These are phyloP conservation scores for Hypoxylon rubiginosum DNA, from an alignment of 2,329 filamentous ascomycete genomes.

Conservation along the genomic window DNA sequence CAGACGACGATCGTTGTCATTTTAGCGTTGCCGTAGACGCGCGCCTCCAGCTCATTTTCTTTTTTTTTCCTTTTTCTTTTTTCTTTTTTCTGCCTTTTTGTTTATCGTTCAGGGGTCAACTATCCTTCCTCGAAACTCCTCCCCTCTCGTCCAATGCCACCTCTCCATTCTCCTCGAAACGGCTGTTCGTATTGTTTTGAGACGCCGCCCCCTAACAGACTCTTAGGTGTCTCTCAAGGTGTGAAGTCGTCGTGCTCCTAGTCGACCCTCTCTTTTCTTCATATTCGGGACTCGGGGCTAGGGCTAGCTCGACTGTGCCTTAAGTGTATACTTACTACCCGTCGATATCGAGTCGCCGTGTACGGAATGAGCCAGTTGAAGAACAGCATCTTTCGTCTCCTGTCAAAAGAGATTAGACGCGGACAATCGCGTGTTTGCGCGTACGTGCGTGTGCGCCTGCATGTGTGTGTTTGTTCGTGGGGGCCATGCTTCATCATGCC, in stretches of 20 bases:
- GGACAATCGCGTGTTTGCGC: conserved; percentile 10
- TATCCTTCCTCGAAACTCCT: conserved; percentile 10
- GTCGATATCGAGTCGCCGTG: conserved; percentile 5
- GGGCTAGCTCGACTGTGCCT: conserved; percentile 20
- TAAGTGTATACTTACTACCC: not conserved
- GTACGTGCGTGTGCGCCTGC: conserved; percentile 9
- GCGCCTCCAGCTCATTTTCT: conserved; percentile 40
- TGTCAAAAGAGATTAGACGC: conserved; percentile 11
- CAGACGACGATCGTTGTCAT: conserved; percentile 32
- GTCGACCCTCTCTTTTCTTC: conserved; percentile 10
- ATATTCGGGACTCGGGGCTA: conserved; percentile 8
- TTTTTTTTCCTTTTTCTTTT: conserved; percentile 16
- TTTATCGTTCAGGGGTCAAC: conserved; percentile 25
- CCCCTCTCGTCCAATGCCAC: conserved; percentile 34
- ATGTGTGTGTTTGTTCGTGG: conserved; percentile 28
- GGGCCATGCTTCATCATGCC: conserved; percentile 31
- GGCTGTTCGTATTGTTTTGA: conserved; percentile 33
- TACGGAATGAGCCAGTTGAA: conserved; percentile 11
- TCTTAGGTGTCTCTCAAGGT: conserved; percentile 1
- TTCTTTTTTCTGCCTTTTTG: conserved; percentile 8
- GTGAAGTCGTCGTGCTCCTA: conserved; percentile 1
- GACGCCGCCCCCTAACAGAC: conserved; percentile 19
- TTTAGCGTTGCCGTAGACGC: conserved; percentile 44
- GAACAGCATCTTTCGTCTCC: conserved; percentile 2
- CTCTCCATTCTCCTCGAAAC: conserved; percentile 32